Evolutionary conservation across 345 rosid species (phyloP).

Genomic region (Citrus glauca): DNA sequence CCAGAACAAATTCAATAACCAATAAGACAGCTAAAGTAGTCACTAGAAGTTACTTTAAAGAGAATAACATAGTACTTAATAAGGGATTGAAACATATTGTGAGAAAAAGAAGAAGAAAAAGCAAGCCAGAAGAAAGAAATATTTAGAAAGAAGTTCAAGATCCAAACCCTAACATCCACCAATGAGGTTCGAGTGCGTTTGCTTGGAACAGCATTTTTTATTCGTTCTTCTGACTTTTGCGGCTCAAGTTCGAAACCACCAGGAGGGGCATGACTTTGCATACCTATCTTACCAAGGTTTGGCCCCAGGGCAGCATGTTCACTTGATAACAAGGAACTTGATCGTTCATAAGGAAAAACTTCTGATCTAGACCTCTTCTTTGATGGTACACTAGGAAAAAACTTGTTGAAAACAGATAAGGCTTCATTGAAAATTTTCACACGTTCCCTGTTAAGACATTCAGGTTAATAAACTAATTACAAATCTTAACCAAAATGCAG

Average conservation of each 20-base stretch:
- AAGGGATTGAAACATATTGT: background rate
- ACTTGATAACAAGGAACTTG: slow-evolving; percentile 44
- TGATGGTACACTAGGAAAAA: slow-evolving; percentile 63
- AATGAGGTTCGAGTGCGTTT: slow-evolving; percentile 93
- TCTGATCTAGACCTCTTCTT: slow-evolving; percentile 91
- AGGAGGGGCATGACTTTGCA: slow-evolving; percentile 54
- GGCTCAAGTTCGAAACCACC: slow-evolving; percentile 71
- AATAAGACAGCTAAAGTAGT: background rate
- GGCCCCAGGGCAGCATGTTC: slow-evolving; percentile 60
- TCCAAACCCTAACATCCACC: slow-evolving; percentile 67
- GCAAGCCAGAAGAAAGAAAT: background rate
- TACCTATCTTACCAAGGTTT: slow-evolving; percentile 64
- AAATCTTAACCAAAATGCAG: slow-evolving; percentile 12
- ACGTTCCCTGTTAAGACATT: slow-evolving; percentile 65
- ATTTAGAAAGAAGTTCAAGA: slow-evolving; percentile 15
- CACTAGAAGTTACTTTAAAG: background rate
- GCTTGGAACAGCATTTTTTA: slow-evolving; percentile 61
- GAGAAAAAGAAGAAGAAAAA: background rate
- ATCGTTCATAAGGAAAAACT: slow-evolving; percentile 54
- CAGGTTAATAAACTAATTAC: slow-evolving; percentile 27
- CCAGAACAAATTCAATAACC: background rate
- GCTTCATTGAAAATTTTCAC: slow-evolving; percentile 71
- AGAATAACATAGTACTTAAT: background rate
- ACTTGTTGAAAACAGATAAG: slow-evolving; percentile 72
- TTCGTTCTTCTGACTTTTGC: slow-evolving; percentile 71